phyloP scores from a whole-genome alignment of 75 land plant species.

The Cunninghamia lanceolata region DNA sequence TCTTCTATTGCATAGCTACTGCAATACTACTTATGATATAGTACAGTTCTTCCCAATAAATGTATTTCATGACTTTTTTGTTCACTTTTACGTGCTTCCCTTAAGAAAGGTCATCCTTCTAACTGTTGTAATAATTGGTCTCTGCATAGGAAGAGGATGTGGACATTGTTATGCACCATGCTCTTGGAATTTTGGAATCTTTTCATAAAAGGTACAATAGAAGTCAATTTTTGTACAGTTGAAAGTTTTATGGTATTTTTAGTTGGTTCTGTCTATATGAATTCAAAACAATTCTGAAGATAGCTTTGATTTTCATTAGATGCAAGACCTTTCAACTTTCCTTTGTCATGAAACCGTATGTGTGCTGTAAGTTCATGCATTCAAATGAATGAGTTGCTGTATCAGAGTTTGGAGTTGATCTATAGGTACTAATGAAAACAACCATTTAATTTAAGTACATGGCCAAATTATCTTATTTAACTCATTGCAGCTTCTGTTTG shows the following conservation, averaged over 20 bases:
- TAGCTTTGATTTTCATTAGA: not conserved
- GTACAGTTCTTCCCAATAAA: not conserved
- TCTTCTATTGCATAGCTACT: not conserved
- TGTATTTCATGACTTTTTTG: not conserved
- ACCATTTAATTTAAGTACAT: not conserved
- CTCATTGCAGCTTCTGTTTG: too few species aligned
- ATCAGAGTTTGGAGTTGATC: not conserved
- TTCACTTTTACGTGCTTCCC: not conserved
- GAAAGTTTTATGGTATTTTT: not conserved
- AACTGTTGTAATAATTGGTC: not conserved
- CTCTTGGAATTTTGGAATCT: slow-evolving; percentile 59
- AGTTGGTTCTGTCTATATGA: not conserved
- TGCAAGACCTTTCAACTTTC: not conserved
- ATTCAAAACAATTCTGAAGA: not conserved
- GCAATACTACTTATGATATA: not conserved
- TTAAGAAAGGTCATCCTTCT: not conserved
- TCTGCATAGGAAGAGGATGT: slow-evolving; percentile 67
- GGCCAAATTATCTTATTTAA: not conserved
- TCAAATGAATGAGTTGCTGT: not conserved
- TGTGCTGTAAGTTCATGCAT: not conserved
- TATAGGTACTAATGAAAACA: not conserved
- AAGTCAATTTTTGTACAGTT: not conserved
- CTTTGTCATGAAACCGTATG: not conserved
- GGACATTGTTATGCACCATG: slow-evolving; percentile 66
- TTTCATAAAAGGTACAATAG: slow-evolving; percentile 21